phyloP scores from a whole-genome alignment of 2,329 filamentous ascomycete genomes.

The Akanthomyces uredinophilus region DNA sequence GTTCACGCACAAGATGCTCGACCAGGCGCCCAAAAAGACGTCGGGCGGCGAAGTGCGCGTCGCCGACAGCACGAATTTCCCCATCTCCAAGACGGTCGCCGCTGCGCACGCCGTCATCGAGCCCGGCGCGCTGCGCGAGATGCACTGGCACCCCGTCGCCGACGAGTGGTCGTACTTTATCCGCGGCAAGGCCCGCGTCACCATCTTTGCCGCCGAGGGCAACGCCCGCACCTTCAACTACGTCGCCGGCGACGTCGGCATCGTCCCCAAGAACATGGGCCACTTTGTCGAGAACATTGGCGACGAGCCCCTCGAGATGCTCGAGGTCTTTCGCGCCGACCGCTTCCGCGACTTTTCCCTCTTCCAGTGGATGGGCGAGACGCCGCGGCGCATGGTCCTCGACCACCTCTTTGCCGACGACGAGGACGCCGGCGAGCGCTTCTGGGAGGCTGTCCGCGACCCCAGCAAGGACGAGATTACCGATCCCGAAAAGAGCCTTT shows the following conservation, averaged over 20 bases:
- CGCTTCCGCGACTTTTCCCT: constrained; percentile 68
- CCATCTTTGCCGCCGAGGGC: constrained; percentile 66
- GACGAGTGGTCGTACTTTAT: constrained; percentile 83
- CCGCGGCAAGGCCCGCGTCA: constrained; percentile 64
- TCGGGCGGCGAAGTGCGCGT: constrained; percentile 69
- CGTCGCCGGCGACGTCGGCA: constrained; percentile 67
- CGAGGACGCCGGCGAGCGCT: constrained; percentile 54
- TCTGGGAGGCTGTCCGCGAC: constrained; percentile 56
- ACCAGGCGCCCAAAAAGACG: constrained; percentile 60
- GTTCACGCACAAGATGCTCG: constrained; percentile 68
- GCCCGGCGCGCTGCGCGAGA: constrained; percentile 68
- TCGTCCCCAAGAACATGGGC: constrained; percentile 71
- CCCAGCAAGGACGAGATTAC: constrained; percentile 55
- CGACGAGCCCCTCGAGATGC: constrained; percentile 68
- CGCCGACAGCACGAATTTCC: constrained; percentile 70
- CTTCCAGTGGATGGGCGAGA: constrained; percentile 72
- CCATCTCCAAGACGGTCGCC: constrained; percentile 66
- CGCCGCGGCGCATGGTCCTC: constrained; percentile 58
- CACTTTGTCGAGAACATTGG: constrained; percentile 80
- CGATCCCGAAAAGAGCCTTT: constrained; percentile 20
- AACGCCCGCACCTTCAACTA: constrained; percentile 73
- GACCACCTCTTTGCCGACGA: constrained; percentile 63
- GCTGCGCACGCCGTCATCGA: constrained; percentile 67
- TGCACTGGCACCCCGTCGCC: constrained; percentile 77
- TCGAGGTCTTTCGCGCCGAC: constrained; percentile 69